These are phyloP conservation scores for Paramarasmius palmivorus DNA, from an alignment of 1,284 basidiomycete species.

Conservation along the genomic window DNA sequence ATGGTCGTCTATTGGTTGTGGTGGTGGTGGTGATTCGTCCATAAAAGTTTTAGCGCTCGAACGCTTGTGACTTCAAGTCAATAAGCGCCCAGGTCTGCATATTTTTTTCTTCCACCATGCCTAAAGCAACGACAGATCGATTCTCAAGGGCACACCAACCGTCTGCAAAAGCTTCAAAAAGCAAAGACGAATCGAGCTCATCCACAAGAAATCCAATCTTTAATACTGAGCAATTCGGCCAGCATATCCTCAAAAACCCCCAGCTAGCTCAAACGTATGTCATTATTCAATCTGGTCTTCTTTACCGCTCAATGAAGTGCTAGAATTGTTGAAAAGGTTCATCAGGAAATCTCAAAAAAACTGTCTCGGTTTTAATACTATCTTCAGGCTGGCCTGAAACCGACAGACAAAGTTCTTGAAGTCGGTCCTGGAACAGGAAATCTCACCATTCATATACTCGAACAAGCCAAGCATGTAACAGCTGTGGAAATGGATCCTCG, in stretches of 20 bases:
- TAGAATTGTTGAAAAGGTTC: slow-evolving; percentile 80
- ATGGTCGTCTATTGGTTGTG: slow-evolving; percentile 33
- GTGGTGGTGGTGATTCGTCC: slow-evolving; percentile 39
- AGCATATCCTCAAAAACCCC: slow-evolving; percentile 97
- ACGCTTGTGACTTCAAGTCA: background rate
- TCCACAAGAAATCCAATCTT: slow-evolving; percentile 80
- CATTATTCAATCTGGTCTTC: slow-evolving; percentile 11
- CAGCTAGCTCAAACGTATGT: slow-evolving; percentile 85
- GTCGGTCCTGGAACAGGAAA: slow-evolving; percentile 99
- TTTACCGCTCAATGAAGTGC: slow-evolving; percentile 8
- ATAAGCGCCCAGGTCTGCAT: background rate
- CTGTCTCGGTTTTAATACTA: background rate
- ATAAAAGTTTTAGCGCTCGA: slow-evolving; percentile 2
- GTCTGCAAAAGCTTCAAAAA: slow-evolving; percentile 61
- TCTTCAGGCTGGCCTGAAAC: slow-evolving; percentile 83
- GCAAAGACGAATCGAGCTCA: slow-evolving; percentile 39
- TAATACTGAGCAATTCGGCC: slow-evolving; percentile 93
- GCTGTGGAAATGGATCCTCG: slow-evolving; percentile 99
- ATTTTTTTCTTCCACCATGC: slow-evolving; percentile 60
- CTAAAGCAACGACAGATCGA: slow-evolving; percentile 85
- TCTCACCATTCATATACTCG: slow-evolving; percentile 91
- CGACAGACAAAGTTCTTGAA: slow-evolving; percentile 95
- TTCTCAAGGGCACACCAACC: slow-evolving; percentile 78
- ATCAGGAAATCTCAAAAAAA: slow-evolving; percentile 3
- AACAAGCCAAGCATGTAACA: slow-evolving; percentile 90